Evolutionary conservation across 257 asterid species (phyloP), one percentile per base, ranked within the genome.

Genomic region (Euphrasia confusa): DNA sequence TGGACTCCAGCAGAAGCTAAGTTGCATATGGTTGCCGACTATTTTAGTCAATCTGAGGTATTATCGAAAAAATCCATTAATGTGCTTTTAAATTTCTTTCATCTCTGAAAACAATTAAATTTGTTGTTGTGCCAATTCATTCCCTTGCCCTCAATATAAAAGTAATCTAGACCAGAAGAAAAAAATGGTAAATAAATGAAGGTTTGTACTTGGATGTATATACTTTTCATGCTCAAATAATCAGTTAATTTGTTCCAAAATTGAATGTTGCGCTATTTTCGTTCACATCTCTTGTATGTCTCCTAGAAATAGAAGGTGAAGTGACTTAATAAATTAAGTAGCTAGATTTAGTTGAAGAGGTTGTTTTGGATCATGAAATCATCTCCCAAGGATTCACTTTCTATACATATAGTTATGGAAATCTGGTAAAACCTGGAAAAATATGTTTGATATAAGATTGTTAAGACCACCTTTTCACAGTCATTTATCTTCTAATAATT

Each of bases 1-100:
- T 92, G 98, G 98, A 86, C 90, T 63, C 95, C 89, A 8, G 84
- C 86, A 58, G 95, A 89, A 78, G 98, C 95, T 50, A 80, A 89
- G 69, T 72, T 92, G 86, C 98, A 92, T 75, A 83, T 89, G 93
- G 87, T 86, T 71, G 74, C 50, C 39, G 84, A 84, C 70, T 89
- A 84, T 77, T 92, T 81, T 77, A 89, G 78, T 71, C 87, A 70
- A 49, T 70, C 88, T 8, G 98, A 92, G 98, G 98, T 91, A 86
- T 67, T 52, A 62, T 60, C 54, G 54, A 59, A 39, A 44, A 52
- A 44, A 39, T 48, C 55, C 39, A 13, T 44, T 68, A 5, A 28
- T 63, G 68, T 72, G 65, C 59, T 54, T 67, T 33, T 42, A 15
- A 17, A 17, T 32, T 60, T 64, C 21, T 33, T 57, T 56, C 18